Base-by-base conservation (phyloP, 129 eudicot species). In the Oenanthe sinensis region DNA sequence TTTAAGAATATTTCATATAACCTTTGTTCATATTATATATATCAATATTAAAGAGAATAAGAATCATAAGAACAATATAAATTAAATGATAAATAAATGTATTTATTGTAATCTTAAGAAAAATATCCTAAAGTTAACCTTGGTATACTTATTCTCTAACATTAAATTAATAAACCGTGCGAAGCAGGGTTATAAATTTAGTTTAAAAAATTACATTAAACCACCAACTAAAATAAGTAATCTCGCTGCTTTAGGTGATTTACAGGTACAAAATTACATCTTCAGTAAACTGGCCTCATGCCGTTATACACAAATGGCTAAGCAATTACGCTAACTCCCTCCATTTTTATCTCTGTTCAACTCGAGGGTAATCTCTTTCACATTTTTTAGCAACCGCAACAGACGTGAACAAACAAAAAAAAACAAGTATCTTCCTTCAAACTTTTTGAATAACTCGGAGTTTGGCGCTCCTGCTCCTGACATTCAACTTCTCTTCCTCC, bases 401-500 rank as follows among this genome's bases (percentile, higher is more conserved):
- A 10, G 4, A 24, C 17, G 70, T 24, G 17, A 63, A 63, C 39
- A 26, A 9, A 24, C 11, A 9, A 28, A 63, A 63, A 28, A 63
- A 9, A 63, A 63, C 1, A 63, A 5, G 39, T 12, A 63, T 13
- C 42, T 68, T 71, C 36, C 46, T 77, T 84, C 85, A 87, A 3
- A 54, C 15, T 74, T 84, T 92, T 86, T 95, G 91, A 82, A 92
- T 92, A 10, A 95, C 99, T 84, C 99, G 85, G 17, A 95, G 96
- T 79, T 95, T 92, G 77, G 99, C 97, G 79, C 99, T 95, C 81
- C 99, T 86, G 80, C 96, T 84, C 22, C 99, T 87, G 54, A 86
- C 83, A 76, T 95, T 95, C 71, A 95, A 55, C 39, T 83, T 88
- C 86, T 95, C 99, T 86, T 95, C 99, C 33, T 85, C 89, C 82